Percentiles rank a stretch among this genome's conserved stretches.
Evolutionary conservation across 2,329 filamentous ascomycete species (phyloP).

Genomic region (Colletotrichum viniferum): DNA sequence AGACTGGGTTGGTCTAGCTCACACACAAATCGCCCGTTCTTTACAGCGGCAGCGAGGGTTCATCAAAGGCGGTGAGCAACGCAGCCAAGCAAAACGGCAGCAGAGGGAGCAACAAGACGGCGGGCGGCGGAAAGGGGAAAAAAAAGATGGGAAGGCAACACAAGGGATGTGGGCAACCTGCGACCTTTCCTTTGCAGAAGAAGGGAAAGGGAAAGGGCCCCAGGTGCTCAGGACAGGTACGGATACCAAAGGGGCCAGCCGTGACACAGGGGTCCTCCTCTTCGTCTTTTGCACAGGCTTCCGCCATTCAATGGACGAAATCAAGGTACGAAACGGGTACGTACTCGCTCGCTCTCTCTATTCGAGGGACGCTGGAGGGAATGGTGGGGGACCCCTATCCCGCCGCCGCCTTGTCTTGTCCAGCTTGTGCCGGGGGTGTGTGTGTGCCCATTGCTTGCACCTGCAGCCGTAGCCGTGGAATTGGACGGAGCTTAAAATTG

Average conservation of each 20-base stretch:
- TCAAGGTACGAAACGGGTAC: not conserved
- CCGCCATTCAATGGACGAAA: not conserved
- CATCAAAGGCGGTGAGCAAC: conserved; percentile 16
- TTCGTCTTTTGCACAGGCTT: not conserved
- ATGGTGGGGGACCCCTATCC: conserved; percentile 9
- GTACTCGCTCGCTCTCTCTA: not conserved
- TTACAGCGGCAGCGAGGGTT: not conserved
- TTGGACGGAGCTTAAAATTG: conserved; percentile 16
- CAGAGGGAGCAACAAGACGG: not conserved
- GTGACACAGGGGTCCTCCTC: not conserved
- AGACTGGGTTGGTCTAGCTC: not conserved
- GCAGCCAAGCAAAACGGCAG: not conserved
- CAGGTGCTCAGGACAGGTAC: not conserved
- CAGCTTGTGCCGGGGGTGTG: not conserved
- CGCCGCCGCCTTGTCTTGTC: not conserved
- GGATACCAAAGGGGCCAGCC: not conserved
- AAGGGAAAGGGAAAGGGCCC: not conserved
- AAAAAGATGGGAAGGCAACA: not conserved
- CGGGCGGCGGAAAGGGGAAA: conserved; percentile 3
- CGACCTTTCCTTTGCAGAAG: not conserved
- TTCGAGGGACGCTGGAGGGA: not conserved
- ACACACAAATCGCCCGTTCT: not conserved
- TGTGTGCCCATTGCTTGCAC: not conserved
- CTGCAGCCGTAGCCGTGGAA: not conserved
- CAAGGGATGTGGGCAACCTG: not conserved